phyloP scores from a whole-genome alignment of 2,329 filamentous ascomycete species.

The Ceratocystiopsis minuta region DNA sequence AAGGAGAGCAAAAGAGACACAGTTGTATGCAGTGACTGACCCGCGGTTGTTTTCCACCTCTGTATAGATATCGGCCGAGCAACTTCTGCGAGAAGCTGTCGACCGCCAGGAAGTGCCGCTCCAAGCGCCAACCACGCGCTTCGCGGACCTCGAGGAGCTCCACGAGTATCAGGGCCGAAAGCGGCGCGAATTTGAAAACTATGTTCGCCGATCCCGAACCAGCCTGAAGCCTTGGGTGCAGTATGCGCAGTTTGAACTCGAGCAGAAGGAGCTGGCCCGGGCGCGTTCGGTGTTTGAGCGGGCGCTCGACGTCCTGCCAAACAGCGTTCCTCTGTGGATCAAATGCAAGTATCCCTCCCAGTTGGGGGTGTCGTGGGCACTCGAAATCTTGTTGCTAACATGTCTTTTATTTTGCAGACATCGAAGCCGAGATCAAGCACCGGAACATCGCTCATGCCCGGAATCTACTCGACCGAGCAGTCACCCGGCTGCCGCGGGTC shows the following conservation, averaged over 20 bases:
- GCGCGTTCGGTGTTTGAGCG: constrained; percentile 89
- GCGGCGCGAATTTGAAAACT: constrained; percentile 92
- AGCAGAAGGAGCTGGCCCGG: constrained; percentile 91
- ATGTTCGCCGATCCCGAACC: constrained; percentile 83
- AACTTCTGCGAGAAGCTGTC: constrained; percentile 90
- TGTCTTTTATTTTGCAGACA: constrained; percentile 24
- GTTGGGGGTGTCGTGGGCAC: background rate
- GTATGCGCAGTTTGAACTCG: constrained; percentile 92
- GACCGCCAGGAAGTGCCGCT: constrained; percentile 82
- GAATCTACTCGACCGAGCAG: constrained; percentile 86
- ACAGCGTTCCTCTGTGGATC: constrained; percentile 74
- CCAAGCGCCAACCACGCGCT: constrained; percentile 82
- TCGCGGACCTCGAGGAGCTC: constrained; percentile 90
- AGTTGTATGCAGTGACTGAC: too few relatives aligned
- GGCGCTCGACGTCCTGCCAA: constrained; percentile 79
- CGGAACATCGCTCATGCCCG: constrained; percentile 93
- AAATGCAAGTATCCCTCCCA: constrained; percentile 11
- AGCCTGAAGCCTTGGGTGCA: constrained; percentile 99
- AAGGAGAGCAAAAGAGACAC: too few relatives aligned
- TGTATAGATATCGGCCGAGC: constrained; percentile 83
- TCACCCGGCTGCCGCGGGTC: constrained; percentile 73
- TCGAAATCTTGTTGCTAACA: constrained; percentile 36
- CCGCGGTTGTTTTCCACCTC: background rate
- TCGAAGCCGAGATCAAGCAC: constrained; percentile 90
- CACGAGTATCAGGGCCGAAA: constrained; percentile 96